phyloP scores from a whole-genome alignment of 2,329 filamentous ascomycete species.

The Aspergillus puulaauensis region DNA sequence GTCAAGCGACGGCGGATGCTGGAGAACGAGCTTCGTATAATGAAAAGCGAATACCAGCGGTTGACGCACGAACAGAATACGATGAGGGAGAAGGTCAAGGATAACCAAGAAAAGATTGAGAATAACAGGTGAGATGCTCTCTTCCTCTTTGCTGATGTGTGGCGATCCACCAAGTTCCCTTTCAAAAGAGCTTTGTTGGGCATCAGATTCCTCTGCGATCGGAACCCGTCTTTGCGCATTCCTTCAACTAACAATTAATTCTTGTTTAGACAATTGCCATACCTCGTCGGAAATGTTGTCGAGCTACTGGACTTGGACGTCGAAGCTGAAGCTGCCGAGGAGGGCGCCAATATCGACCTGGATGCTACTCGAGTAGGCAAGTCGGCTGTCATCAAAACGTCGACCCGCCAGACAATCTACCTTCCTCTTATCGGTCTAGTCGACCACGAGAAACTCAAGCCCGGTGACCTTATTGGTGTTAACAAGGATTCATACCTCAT shows the following conservation, averaged over 20 bases:
- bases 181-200: background rate
- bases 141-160: slow-evolving; percentile 2
- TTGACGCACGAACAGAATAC: slow-evolving; percentile 91
- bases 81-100: slow-evolving; percentile 99
- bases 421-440: slow-evolving; percentile 94
- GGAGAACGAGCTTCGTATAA: slow-evolving; percentile 97
- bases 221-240: background rate
- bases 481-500: slow-evolving; percentile 99
- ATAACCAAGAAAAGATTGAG: slow-evolving; percentile 97
- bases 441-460: slow-evolving; percentile 91
- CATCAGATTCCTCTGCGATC: background rate
- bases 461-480: slow-evolving; percentile 93
- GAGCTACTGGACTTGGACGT: slow-evolving; percentile 96
- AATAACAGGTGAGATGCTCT: slow-evolving; percentile 75
- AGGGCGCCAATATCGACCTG: slow-evolving; percentile 97
- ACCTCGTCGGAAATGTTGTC: slow-evolving; percentile 97
- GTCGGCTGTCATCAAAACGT: slow-evolving; percentile 99
- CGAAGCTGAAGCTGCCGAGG: slow-evolving; percentile 90
- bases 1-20: slow-evolving; percentile 84
- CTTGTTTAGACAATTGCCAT: slow-evolving; percentile 78
- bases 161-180: background rate
- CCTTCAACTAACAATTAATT: background rate
- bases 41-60: slow-evolving; percentile 95
- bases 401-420: slow-evolving; percentile 97
- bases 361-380: slow-evolving; percentile 96